Conservation (phyloP, 208 protist genomes). For the Leishmania amazonensis region DNA sequence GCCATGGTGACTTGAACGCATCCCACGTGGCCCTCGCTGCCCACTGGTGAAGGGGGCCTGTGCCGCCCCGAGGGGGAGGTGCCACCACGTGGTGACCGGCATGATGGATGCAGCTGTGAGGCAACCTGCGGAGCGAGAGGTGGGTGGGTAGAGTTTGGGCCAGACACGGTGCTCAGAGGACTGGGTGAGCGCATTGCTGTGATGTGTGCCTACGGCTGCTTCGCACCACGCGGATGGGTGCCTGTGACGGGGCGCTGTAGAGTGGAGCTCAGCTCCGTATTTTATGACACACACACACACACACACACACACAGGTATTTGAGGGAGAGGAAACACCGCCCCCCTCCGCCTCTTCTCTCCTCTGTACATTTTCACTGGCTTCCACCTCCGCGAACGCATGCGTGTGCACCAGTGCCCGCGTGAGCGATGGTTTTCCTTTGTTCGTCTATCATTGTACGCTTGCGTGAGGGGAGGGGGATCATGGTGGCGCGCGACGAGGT, state of each 20-base stretch:
- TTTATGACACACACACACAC: not conserved
- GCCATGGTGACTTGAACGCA: too few species aligned
- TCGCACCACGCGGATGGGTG: not conserved
- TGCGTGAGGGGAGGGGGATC: too few species aligned
- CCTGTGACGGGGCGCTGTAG: not conserved
- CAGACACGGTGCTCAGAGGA: not conserved
- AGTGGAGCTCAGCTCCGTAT: not conserved
- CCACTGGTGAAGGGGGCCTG: not conserved
- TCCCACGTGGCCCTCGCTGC: not conserved
- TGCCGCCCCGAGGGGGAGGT: too few species aligned
- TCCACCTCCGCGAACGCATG: too few species aligned
- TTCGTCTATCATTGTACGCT: too few species aligned
- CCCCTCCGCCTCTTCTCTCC: too few species aligned
- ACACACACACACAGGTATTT: too few species aligned
- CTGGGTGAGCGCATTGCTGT: not conserved
- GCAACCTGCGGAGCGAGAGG: not conserved
- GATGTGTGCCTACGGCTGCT: not conserved
- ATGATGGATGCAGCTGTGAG: not conserved
- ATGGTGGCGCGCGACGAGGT: not conserved
- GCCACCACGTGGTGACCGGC: not conserved
- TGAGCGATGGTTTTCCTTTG: too few species aligned
- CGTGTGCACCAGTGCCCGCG: too few species aligned
- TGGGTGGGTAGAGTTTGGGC: not conserved
- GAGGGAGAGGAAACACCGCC: not conserved
- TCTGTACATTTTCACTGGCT: too few species aligned